Conservation (phyloP, 805 yeast species). For the Yarrowia sp. region DNA sequence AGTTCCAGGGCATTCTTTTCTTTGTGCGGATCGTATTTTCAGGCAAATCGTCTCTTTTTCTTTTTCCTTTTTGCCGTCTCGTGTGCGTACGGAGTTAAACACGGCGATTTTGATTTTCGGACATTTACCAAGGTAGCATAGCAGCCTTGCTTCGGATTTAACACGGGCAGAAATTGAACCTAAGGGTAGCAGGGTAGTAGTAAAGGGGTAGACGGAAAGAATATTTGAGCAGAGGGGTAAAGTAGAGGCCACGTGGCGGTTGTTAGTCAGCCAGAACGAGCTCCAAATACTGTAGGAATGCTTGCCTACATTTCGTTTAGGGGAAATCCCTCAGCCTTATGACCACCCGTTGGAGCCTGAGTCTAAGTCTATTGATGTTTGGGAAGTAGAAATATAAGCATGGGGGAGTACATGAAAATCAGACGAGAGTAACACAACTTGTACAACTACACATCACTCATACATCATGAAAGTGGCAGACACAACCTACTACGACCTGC, state of each 20-base stretch:
- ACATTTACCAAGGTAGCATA: not conserved
- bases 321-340: constrained; percentile 32
- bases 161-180: too few relatives aligned
- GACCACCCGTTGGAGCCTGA: constrained; percentile 23
- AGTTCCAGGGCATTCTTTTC: too few relatives aligned
- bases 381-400: constrained; percentile 20
- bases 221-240: too few relatives aligned
- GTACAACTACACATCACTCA: not conserved
- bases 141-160: constrained; percentile 11
- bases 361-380: constrained; percentile 19
- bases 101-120: not conserved
- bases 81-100: constrained; percentile 8
- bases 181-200: too few relatives aligned
- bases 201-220: too few relatives aligned
- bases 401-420: not conserved
- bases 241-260: too few relatives aligned
- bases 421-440: not conserved
- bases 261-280: too few relatives aligned
- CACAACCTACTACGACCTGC: constrained; percentile 81
- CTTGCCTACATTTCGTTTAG: too few relatives aligned
- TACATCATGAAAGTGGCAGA: constrained; percentile 62
- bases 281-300: too few relatives aligned
- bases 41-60: too few relatives aligned
- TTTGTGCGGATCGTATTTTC: too few relatives aligned
- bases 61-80: not conserved